A percentile compares a stretch with the other conserved stretches of the same genome.
Evolutionary conservation across 306 rosid species (phyloP).

Genomic region (Fagus crenata): DNA sequence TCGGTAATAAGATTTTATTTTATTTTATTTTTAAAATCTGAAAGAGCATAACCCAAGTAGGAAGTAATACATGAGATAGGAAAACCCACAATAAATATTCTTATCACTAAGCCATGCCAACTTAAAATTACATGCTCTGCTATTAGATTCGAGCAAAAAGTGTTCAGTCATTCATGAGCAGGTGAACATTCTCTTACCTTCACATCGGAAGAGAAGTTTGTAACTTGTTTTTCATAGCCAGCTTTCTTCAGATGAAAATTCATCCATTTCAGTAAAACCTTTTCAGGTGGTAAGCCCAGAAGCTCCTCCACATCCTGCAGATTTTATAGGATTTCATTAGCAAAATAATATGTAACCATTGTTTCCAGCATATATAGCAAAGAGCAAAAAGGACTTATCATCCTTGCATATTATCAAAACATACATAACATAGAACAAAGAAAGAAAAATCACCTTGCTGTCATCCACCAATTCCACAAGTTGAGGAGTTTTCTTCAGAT

Average conservation of each 20-base stretch:
- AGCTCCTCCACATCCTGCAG: conserved; percentile 98
- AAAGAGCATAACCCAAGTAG: background rate
- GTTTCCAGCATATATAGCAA: conserved; percentile 1
- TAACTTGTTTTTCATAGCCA: conserved; percentile 90
- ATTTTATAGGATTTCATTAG: conserved; percentile 13
- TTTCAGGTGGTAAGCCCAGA: conserved; percentile 86
- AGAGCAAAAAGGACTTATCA: conserved; percentile 17
- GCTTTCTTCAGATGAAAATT: conserved; percentile 92
- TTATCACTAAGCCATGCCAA: background rate
- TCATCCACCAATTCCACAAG: conserved; percentile 97
- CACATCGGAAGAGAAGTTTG: conserved; percentile 93
- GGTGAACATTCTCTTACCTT: conserved; percentile 57
- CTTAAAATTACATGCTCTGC: background rate
- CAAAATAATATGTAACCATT: conserved; percentile 11
- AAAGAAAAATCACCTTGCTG: conserved; percentile 58
- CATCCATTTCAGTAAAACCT: conserved; percentile 97
- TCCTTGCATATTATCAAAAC: conserved; percentile 6
- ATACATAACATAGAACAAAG: conserved; percentile 12
- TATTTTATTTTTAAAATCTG: background rate
- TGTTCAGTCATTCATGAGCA: conserved; percentile 20
- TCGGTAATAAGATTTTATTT: background rate
- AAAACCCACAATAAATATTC: background rate
- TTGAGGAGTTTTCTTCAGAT: conserved; percentile 98
- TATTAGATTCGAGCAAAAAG: conserved; percentile 5
- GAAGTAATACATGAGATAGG: background rate